Conservation (phyloP, 83 land plant species). For the Diphasiastrum complanatum region DNA sequence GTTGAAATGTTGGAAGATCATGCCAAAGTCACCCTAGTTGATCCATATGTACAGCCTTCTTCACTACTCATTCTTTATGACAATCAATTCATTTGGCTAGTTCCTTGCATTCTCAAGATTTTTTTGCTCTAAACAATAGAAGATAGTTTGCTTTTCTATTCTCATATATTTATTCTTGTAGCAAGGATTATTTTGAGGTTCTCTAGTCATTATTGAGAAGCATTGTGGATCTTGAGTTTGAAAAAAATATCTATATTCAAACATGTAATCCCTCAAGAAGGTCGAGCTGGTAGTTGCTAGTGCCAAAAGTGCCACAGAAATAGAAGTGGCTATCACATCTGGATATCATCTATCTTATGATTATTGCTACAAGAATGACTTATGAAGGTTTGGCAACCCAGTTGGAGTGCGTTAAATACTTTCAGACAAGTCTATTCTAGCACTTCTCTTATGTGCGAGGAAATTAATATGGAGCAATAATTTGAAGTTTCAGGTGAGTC, state of each 20-base stretch:
- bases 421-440: slow-evolving; percentile 31
- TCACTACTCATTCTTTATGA: background rate
- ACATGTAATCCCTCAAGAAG: slow-evolving; percentile 50
- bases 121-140: background rate
- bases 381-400: slow-evolving; percentile 35
- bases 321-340: slow-evolving; percentile 43
- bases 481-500: background rate
- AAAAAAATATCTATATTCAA: slow-evolving; percentile 45
- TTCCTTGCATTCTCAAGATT: background rate
- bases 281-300: slow-evolving; percentile 32
- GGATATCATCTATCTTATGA: slow-evolving; percentile 56
- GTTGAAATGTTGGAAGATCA: slow-evolving; percentile 35
- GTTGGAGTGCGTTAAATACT: slow-evolving; percentile 40
- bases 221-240: slow-evolving; percentile 77
- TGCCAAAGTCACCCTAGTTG: slow-evolving; percentile 51
- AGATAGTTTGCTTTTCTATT: background rate
- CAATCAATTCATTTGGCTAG: background rate
- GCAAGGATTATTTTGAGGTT: slow-evolving; percentile 79
- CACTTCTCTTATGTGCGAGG: background rate
- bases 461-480: background rate
- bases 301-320: slow-evolving; percentile 40
- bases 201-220: slow-evolving; percentile 62
- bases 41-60: slow-evolving; percentile 38
- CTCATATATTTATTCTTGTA: slow-evolving; percentile 5
- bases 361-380: slow-evolving; percentile 57